Conservation (phyloP, 305 asterid genomes). For the Solanum chacoense region DNA sequence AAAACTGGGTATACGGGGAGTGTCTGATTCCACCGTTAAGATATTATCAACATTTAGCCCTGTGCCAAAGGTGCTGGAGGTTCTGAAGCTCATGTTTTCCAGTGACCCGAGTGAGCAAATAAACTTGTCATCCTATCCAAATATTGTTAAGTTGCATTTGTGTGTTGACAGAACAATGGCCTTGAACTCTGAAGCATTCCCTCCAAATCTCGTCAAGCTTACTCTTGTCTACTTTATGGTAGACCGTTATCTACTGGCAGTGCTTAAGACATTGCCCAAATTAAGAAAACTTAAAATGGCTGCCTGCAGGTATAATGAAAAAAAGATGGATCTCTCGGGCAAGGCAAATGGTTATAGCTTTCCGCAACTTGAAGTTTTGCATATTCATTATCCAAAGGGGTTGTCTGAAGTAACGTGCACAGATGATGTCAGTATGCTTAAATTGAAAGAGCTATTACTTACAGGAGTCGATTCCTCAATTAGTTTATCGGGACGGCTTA, state of each 20-base stretch:
- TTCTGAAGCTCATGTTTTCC: background rate
- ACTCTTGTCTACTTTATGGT: background rate
- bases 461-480: too few relatives aligned
- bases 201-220: constrained; percentile 4
- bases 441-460: too few relatives aligned
- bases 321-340: background rate
- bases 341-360: background rate
- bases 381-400: too few relatives aligned
- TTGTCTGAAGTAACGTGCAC: too few relatives aligned
- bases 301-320: background rate
- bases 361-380: background rate
- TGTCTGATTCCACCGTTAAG: background rate
- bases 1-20: background rate
- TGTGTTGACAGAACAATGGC: too few relatives aligned
- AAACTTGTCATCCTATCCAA: too few relatives aligned
- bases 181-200: background rate
- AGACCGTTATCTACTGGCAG: background rate
- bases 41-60: background rate
- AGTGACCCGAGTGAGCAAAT: too few relatives aligned
- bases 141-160: too few relatives aligned
- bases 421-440: too few relatives aligned
- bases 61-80: background rate
- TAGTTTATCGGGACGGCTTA: too few relatives aligned
- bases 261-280: background rate
- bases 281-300: constrained; percentile 2